Conservation (phyloP, 148 eudicot genomes). For the Silene uniflora region DNA sequence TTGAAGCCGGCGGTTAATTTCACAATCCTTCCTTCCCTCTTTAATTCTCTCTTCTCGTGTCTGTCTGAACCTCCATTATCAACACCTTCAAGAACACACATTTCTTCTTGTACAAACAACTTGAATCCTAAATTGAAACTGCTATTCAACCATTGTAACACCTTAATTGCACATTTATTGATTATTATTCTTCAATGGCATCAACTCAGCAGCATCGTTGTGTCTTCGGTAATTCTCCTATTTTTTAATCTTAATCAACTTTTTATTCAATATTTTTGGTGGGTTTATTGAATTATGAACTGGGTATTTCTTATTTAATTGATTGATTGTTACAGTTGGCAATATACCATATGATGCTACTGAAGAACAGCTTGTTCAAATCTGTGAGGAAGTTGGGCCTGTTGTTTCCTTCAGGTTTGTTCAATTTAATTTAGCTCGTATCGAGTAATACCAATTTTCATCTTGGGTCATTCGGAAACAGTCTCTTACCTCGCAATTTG, state of each 20-base stretch:
- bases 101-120: no score
- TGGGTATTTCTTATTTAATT: neutral
- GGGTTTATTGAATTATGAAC: slow-evolving; percentile 2
- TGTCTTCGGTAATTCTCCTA: slow-evolving; percentile 26
- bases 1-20: no score
- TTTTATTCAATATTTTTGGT: neutral
- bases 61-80: slow-evolving; percentile 13
- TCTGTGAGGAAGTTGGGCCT: slow-evolving; percentile 97
- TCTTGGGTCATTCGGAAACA: no score
- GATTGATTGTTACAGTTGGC: slow-evolving; percentile 49
- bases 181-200: no score
- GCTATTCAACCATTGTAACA: neutral
- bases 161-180: neutral
- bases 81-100: neutral
- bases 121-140: neutral
- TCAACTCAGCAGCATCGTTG: no score
- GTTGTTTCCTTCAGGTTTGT: slow-evolving; percentile 90
- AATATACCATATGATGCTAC: slow-evolving; percentile 98
- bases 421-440: neutral
- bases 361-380: slow-evolving; percentile 91
- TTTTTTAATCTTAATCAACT: neutral
- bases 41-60: neutral
- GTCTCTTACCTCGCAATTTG: no score
- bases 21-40: neutral
- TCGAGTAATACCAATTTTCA: no score